Evolutionary conservation across 805 yeast genomes (phyloP), one percentile per base, ranked within the genome.

Genomic region (Priceomyces castillae): DNA sequence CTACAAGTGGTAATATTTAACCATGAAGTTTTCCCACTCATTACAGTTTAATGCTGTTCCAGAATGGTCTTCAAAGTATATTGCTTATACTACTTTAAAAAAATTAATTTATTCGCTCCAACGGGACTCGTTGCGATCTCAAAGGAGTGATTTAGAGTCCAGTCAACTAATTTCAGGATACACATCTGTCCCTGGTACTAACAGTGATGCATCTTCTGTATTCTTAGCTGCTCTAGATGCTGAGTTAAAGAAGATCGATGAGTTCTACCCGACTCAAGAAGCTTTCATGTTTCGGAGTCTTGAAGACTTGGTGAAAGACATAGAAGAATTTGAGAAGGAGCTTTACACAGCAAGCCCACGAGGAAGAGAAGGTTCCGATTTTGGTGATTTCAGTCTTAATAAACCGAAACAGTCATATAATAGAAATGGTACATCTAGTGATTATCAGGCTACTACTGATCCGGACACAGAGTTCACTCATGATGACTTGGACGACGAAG

Each of bases 21-120:
- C 31, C 15, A 92, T 92, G 99, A 92, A 92, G 77, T 92, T 92
- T 69, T 85, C 96, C 19, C 96, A 90, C 60, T 87, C 97, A 4
- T 70, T 92, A 50, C 97, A 92, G 74, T 90, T 92, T 67, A 92
- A 92, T 64, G 96, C 98, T 18, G 98, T 94, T 3, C 97, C 99
- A 1, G 98, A 94, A 63, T 92, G 99, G 99, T 80, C 96, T 10
- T 82, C 95, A 20, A 81, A 86, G 61, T 92, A 92, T 64, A 83
- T 92, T 44, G 90, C 95, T 43, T 92, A 92, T 64, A 86, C 96
- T 1, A 82, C 86, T 30, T 71, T 94, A 46, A 92, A 94, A 63
- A 88, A 87, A 67, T 75, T 86, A 34, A 86, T 90, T 22, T 92
- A 90, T 62, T 73, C 82, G 14, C 72, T 92, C 37, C 97, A 94